Evolutionary conservation across 2,329 filamentous ascomycete species (phyloP), one percentile per base, ranked within the genome.

Genomic region (Ceratocystis ficicola): DNA sequence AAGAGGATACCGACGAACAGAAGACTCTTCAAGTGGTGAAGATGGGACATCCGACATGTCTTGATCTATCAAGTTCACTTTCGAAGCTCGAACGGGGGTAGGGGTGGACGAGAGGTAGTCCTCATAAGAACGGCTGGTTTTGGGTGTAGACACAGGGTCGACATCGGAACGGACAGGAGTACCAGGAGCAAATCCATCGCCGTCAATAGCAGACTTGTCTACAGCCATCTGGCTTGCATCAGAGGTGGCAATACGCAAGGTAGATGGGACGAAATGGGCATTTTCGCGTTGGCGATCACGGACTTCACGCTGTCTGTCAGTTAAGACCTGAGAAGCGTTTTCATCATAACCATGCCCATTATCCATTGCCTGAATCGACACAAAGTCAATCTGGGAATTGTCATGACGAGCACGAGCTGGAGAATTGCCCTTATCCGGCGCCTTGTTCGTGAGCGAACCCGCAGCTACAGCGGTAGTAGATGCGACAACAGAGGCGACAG

Each of bases 361-460:
- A 5, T 55, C 62, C 0, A 86, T 83, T 12, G 85, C 83, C 36
- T 83, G 81, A 60, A 93, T 86, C 0, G 84, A 77, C 2, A 86
- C 83, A 71, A 94, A 94, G 55, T 89, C 81, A 30, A 95, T 81
- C 71, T 95, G 90, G 0, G 90, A 95, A 74, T 95, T 83, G 68
- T 95, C 84, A 70, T 95, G 90, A 44, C 88, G 83, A 32, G 86
- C 77, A 17, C 61, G 60, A 12, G 61, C 10, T 17, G 2, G 17
- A 15, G 32, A 50, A 5, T 28, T 28, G 36, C 46, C n/a, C 20
- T 44, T 67, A 6, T 48, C 48, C 2, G 62, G 30, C 2, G 62
- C 62, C 5, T n/a, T 61, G 5, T 65, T 64, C 4, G 62, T 64
- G n/a, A 55, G 36, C 17, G 62, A 64, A 8, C 41, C 36, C 36